Evolutionary conservation across 176 grass and related monocot genomes (phyloP).

Genomic region (Alloteropsis semialata): DNA sequence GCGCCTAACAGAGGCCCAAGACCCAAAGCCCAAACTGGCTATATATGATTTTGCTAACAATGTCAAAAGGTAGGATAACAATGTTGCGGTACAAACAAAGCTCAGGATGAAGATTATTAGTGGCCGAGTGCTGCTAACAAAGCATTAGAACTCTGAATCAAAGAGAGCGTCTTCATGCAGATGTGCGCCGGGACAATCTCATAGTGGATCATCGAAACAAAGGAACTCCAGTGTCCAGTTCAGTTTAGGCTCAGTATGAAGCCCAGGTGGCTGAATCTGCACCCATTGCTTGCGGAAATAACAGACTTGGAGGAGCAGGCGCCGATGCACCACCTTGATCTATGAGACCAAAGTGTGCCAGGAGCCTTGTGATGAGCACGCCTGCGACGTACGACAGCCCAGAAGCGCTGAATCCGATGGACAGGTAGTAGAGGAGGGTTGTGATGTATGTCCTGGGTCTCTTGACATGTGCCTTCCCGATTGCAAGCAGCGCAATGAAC

Average conservation of each 20-base stretch:
- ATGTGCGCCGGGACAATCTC: not conserved
- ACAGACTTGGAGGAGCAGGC: constrained; percentile 19
- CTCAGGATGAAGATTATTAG: not conserved
- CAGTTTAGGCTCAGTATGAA: constrained; percentile 47
- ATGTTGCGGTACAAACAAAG: not conserved
- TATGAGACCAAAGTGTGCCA: constrained; percentile 50
- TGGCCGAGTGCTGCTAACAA: not conserved
- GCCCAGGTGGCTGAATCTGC: constrained; percentile 32
- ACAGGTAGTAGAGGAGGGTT: constrained; percentile 62
- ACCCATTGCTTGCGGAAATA: not conserved
- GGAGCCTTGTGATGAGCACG: constrained; percentile 46
- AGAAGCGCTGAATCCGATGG: constrained; percentile 42
- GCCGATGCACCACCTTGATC: constrained; percentile 26
- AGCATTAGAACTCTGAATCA: not conserved
- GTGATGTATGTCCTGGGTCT: constrained; percentile 49
- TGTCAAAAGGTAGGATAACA: not conserved
- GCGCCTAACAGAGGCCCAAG: too few species aligned
- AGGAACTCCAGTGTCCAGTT: not conserved
- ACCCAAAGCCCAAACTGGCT: too few species aligned
- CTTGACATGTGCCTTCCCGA: constrained; percentile 69
- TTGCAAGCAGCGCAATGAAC: constrained; percentile 59
- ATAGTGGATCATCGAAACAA: not conserved
- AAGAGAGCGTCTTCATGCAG: not conserved
- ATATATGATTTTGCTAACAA: too few species aligned
- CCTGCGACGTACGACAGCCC: constrained; percentile 71